A percentile compares a stretch with the other conserved stretches of the same genome.
Conservation (phyloP, 129 eudicot species). For the Tanacetum coccineum region DNA sequence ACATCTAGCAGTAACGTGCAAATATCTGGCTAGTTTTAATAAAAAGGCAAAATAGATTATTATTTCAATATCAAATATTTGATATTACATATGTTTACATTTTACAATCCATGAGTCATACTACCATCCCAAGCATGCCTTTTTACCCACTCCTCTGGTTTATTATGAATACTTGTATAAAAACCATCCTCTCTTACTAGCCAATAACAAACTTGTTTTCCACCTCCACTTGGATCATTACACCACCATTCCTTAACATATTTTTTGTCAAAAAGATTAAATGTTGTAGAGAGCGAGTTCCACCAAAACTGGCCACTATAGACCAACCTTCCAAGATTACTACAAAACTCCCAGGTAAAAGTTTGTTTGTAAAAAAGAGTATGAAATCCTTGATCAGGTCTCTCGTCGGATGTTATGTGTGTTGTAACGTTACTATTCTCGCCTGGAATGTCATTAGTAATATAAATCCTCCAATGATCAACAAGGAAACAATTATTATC, state of each 20-base stretch:
- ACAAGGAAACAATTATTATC: not conserved
- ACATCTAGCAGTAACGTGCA: too few species aligned
- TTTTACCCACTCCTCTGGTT: not conserved
- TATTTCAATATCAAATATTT: not conserved
- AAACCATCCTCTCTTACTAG: not conserved
- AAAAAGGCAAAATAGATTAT: not conserved
- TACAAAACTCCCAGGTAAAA: not conserved
- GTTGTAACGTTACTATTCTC: not conserved
- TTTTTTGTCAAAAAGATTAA: not conserved
- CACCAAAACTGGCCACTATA: not conserved
- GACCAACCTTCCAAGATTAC: not conserved
- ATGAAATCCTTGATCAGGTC: not conserved
- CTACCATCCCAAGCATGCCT: constrained; percentile 3
- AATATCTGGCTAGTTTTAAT: too few species aligned
- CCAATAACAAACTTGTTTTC: not conserved
- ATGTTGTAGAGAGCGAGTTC: not conserved
- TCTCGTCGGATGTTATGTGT: not conserved
- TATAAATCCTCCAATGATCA: not conserved
- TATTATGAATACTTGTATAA: not conserved
- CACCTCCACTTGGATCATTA: too few species aligned
- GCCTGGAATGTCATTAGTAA: not conserved
- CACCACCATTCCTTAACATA: too few species aligned
- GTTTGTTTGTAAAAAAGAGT: not conserved
- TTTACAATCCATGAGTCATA: too few species aligned
- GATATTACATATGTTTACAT: not conserved